Evolutionary conservation across 257 asterid genomes (phyloP).

Genomic region (Solanum clarkiae): DNA sequence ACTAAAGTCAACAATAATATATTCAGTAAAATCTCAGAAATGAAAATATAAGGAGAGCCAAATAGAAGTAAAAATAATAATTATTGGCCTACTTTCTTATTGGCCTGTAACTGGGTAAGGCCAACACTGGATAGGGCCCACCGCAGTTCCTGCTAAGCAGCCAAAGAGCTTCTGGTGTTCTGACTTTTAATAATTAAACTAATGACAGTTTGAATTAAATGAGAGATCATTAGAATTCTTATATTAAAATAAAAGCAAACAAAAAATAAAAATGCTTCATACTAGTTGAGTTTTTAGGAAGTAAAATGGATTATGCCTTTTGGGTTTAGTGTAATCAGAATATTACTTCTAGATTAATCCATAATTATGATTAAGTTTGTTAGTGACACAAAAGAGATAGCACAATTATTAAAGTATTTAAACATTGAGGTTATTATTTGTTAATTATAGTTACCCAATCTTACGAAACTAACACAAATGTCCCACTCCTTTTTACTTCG

Average conservation of each 20-base stretch:
- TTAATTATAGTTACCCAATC: not conserved
- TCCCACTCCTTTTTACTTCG: not conserved
- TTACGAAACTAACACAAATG: not conserved
- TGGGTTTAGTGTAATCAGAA: not conserved
- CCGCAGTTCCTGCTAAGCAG: not conserved
- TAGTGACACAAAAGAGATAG: not conserved
- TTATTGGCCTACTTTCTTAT: not conserved
- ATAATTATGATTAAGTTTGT: slow-evolving; percentile 1
- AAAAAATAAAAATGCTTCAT: not conserved
- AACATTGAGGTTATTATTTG: not conserved
- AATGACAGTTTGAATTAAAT: not conserved
- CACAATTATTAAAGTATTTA: not conserved
- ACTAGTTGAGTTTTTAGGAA: not conserved
- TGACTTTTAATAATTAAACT: not conserved
- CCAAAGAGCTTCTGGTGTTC: not conserved
- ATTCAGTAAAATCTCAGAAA: no score
- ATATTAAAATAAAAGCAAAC: not conserved
- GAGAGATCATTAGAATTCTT: not conserved
- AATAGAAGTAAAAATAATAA: not conserved
- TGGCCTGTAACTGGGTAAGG: not conserved
- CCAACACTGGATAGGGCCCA: not conserved
- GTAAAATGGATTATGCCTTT: not conserved
- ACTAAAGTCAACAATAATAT: no score
- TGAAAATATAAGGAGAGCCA: fast-evolving
- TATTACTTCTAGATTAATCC: not conserved